These are phyloP conservation scores for Crataegus laevigata DNA, from an alignment of 306 rosid species.

Conservation along the genomic window DNA sequence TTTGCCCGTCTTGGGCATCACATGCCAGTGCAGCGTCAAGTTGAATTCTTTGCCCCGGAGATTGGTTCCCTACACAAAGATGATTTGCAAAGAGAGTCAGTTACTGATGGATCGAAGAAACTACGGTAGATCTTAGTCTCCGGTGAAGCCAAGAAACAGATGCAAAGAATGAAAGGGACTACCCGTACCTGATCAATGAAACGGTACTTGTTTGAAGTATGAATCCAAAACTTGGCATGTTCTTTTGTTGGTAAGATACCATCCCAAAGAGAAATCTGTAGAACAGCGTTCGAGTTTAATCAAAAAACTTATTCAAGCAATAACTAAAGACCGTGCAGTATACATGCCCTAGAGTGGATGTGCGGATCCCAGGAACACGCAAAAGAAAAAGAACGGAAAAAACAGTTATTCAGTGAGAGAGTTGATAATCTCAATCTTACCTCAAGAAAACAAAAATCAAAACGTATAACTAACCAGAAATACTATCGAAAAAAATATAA, in stretches of 20 bases:
- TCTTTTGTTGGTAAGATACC: slow-evolving; percentile 82
- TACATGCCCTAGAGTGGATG: not conserved
- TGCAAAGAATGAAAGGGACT: not conserved
- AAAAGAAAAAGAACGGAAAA: not conserved
- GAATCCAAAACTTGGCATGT: slow-evolving; percentile 70
- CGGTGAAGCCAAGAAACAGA: slow-evolving; percentile 5
- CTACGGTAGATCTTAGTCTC: not conserved
- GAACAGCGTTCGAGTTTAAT: slow-evolving; percentile 11
- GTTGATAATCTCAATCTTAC: not conserved
- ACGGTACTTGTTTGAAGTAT: slow-evolving; percentile 78
- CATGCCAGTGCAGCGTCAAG: slow-evolving; percentile 96
- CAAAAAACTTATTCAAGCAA: not conserved
- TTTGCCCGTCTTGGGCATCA: slow-evolving; percentile 97
- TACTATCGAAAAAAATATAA: not conserved
- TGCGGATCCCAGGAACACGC: not conserved
- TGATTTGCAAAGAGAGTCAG: not conserved
- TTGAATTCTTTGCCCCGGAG: slow-evolving; percentile 78
- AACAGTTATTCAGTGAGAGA: not conserved
- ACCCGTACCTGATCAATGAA: slow-evolving; percentile 57
- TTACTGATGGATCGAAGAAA: not conserved
- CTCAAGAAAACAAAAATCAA: not conserved
- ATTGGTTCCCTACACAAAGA: slow-evolving; percentile 64
- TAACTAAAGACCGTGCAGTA: not conserved
- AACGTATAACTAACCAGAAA: not conserved
- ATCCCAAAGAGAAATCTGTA: slow-evolving; percentile 92